Evolutionary conservation across 768 basidiomycete species (phyloP), one percentile per base, ranked within the genome.

Genomic region (Sporobolomyces phaffii): DNA sequence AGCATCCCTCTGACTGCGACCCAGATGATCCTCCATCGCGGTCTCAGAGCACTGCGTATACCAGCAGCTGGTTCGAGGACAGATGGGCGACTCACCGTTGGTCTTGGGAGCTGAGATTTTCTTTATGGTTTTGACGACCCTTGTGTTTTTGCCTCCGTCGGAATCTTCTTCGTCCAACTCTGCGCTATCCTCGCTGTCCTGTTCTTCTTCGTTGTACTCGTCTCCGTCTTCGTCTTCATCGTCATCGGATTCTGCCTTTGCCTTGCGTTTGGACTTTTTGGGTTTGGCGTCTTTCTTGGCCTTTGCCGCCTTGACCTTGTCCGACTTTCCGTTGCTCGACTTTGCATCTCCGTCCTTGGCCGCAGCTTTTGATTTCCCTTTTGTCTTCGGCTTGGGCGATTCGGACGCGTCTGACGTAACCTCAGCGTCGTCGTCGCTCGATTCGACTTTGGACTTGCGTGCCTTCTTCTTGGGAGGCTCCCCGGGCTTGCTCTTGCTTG

Each of bases 51-150:
- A n/a, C n/a, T n/a, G n/a, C n/a, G n/a, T n/a, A n/a, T n/a, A n/a
- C n/a, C n/a, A n/a, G n/a, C n/a, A n/a, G n/a, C n/a, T n/a, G n/a
- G n/a, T n/a, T n/a, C n/a, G n/a, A 13, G n/a, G 26, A 14, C 8
- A n/a, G 54, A 20, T 18, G n/a, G 20, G 24, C 6, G 15, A 24
- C 54, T 65, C 62, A 89, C 91, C 90, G 90, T 78, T 86, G 82
- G 5, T 91, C 82, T 75, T 96, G 88, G 68, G 97, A 92, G 74
- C 85, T 86, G 90, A 87, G 64, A 89, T 84, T 74, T 82, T 82
- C 44, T 96, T 80, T 29, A 86, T 81, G 11, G 71, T 78, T 61
- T 93, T 76, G 75, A 96, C 96, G 73, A 89, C 79, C 40, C 97
- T 77, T 5, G 88, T 90, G 70, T 96, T 93, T 73, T 85, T 60